phyloP scores from a whole-genome alignment of 2,329 filamentous ascomycete genomes.

The Pezicula radicicola region DNA sequence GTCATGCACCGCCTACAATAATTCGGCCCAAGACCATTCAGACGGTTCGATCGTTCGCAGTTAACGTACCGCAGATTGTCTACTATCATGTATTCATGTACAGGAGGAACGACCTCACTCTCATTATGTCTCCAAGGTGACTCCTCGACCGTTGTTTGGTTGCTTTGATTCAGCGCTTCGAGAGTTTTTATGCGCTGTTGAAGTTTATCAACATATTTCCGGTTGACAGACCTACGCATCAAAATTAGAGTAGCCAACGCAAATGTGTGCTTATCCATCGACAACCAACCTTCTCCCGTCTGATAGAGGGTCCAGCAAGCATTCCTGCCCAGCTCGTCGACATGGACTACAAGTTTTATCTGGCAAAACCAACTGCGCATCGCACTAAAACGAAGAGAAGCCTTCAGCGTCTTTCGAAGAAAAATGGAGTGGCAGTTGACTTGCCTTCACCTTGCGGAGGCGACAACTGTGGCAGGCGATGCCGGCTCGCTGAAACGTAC shows the following conservation, averaged over 20 bases:
- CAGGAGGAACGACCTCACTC: neutral
- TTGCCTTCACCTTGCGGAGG: neutral
- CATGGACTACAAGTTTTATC: neutral
- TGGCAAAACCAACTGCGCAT: neutral
- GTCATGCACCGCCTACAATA: neutral
- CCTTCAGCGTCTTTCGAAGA: neutral
- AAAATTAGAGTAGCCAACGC: neutral
- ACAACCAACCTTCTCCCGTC: neutral
- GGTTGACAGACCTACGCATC: neutral
- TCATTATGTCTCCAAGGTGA: neutral
- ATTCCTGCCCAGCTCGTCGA: neutral
- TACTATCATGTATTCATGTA: neutral
- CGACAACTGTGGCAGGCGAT: neutral
- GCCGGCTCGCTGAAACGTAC: neutral
- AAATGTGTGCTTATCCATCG: neutral
- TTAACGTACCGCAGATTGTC: neutral
- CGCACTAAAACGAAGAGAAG: neutral
- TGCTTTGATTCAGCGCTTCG: neutral
- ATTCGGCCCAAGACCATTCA: neutral
- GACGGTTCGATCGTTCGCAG: neutral
- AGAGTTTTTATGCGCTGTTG: neutral
- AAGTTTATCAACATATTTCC: neutral
- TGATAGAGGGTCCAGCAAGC: neutral
- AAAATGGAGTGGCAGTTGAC: neutral
- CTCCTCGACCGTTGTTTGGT: neutral